Evolutionary conservation across 306 rosid species (phyloP).

Genomic region (Amphicarpaea edgeworthii): DNA sequence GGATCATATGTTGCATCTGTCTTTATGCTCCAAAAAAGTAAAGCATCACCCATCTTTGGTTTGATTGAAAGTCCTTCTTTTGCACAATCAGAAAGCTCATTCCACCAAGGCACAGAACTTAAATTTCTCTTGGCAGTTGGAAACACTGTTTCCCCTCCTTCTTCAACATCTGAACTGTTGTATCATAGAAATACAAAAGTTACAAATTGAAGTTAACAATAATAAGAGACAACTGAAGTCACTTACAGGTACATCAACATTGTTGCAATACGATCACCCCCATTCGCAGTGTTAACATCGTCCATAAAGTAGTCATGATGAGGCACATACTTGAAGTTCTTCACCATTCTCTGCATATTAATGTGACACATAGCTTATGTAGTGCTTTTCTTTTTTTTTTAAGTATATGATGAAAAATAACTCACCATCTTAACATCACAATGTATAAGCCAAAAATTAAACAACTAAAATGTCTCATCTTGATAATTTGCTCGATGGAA

Average conservation of each 20-base stretch:
- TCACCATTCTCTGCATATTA: constrained; percentile 32
- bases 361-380: constrained; percentile 15
- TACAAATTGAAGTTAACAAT: constrained; percentile 25
- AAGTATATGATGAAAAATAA: constrained; percentile 36
- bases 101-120: constrained; percentile 47
- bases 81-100: constrained; percentile 90
- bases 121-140: constrained; percentile 68
- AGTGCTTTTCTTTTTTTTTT: constrained; percentile 8
- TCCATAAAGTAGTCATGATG: constrained; percentile 40
- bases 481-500: neutral
- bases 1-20: constrained; percentile 76
- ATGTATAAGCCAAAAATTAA: neutral
- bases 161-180: constrained; percentile 97
- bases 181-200: constrained; percentile 40
- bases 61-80: constrained; percentile 85
- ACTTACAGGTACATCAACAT: constrained; percentile 94
- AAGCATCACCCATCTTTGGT: constrained; percentile 94
- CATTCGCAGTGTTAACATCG: constrained; percentile 64
- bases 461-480: neutral
- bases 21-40: constrained; percentile 99
- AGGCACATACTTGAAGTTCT: no score
- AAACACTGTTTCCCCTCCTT: constrained; percentile 98
- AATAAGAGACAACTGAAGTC: neutral
- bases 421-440: constrained; percentile 10
- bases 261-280: constrained; percentile 94